These are phyloP conservation scores for Colletotrichum costaricense DNA, from an alignment of 2,329 filamentous ascomycete species.

Conservation along the genomic window DNA sequence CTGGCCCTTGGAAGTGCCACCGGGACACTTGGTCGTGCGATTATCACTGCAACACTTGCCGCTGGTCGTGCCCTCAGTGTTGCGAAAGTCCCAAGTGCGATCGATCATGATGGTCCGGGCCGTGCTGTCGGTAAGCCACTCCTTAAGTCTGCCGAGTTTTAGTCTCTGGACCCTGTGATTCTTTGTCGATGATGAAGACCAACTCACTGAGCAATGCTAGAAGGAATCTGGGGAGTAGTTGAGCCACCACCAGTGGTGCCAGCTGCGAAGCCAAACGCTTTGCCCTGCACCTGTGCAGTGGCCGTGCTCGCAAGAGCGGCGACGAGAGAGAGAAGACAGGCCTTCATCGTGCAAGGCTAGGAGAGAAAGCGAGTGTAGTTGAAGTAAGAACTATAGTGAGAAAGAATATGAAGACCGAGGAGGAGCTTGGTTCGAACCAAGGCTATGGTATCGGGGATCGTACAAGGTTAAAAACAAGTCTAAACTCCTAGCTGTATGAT, in stretches of 20 bases:
- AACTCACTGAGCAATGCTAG: conserved; percentile 25
- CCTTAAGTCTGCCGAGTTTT: conserved; percentile 43
- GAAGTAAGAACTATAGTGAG: background rate
- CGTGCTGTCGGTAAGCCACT: conserved; percentile 43
- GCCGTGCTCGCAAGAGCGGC: conserved; percentile 36
- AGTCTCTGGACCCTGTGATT: background rate
- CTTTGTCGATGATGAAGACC: conserved; percentile 45
- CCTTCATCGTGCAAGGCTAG: conserved; percentile 15
- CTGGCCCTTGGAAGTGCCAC: conserved; percentile 37
- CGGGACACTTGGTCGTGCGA: conserved; percentile 42
- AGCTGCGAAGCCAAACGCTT: conserved; percentile 45
- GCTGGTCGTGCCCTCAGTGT: conserved; percentile 39
- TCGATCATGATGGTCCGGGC: conserved; percentile 51
- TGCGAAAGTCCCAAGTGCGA: conserved; percentile 43
- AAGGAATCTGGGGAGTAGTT: conserved; percentile 54
- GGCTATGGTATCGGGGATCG: background rate
- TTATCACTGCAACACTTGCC: conserved; percentile 42
- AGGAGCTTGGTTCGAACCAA: too few relatives aligned
- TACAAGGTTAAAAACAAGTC: conserved; percentile 8
- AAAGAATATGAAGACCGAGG: background rate
- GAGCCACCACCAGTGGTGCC: conserved; percentile 64
- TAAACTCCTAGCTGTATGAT: background rate
- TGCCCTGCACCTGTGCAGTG: conserved; percentile 43
- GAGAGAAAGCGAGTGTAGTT: background rate
- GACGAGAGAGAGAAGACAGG: conserved; percentile 33